phyloP scores from a whole-genome alignment of 2,329 filamentous ascomycete genomes.

The Knoxdaviesia capensis region DNA sequence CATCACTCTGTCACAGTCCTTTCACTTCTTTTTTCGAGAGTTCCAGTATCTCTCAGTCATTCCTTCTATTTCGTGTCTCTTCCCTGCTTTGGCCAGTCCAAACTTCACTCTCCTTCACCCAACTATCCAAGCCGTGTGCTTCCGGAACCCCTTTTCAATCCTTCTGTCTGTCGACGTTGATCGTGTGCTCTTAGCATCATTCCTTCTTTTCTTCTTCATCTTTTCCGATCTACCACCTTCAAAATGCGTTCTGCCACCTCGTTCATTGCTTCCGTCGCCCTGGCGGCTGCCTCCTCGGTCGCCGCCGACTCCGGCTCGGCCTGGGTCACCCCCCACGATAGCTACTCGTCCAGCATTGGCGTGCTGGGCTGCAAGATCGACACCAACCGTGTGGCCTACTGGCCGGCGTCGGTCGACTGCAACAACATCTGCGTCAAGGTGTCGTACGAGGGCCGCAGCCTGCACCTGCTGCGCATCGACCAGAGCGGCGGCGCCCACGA shows the following conservation, averaged over 20 bases:
- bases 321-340: conserved; percentile 31
- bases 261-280: conserved; percentile 3
- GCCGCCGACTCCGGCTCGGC: conserved; percentile 11
- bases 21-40: no score
- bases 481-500: conserved; percentile 34
- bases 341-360: conserved; percentile 34
- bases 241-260: not conserved
- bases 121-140: not conserved
- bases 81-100: no score
- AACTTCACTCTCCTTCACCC: not conserved
- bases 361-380: conserved; percentile 40
- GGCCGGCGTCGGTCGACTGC: conserved; percentile 31
- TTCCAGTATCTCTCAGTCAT: no score
- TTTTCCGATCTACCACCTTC: not conserved
- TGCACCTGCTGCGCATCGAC: conserved; percentile 39
- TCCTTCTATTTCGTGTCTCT: no score
- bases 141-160: not conserved
- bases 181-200: no score
- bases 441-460: conserved; percentile 22
- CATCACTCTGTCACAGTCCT: not conserved
- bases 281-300: conserved; percentile 9
- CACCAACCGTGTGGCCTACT: conserved; percentile 41
- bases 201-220: no score
- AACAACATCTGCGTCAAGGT: conserved; percentile 35
- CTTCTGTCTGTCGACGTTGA: not conserved